Percentiles rank a stretch among this genome's conserved stretches.
Conservation (phyloP, 2,329 filamentous ascomycete species). For the Gnomoniopsis smithogilvyi region DNA sequence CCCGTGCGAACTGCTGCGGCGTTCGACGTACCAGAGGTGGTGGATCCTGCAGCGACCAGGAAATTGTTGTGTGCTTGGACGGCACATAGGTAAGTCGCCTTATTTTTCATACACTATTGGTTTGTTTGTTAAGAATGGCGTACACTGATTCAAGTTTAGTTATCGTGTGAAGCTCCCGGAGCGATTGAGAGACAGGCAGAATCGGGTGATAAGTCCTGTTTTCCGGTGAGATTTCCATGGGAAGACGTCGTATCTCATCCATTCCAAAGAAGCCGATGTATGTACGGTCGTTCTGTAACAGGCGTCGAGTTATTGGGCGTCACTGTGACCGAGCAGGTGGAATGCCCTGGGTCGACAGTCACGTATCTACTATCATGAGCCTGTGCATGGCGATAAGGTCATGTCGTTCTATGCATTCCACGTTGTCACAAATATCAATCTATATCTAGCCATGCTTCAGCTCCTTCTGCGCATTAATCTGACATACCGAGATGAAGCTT, state of each 20-base stretch:
- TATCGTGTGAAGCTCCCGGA: constrained; percentile 11
- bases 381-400: too few species aligned
- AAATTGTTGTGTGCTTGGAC: constrained; percentile 53
- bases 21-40: constrained; percentile 63
- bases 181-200: constrained; percentile 6
- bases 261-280: neutral
- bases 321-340: too few species aligned
- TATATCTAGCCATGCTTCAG: too few species aligned
- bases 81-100: constrained; percentile 40
- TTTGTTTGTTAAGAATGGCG: too few species aligned
- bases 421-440: too few species aligned
- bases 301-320: neutral
- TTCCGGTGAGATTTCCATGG: neutral
- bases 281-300: neutral
- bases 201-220: neutral
- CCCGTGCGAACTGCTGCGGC: constrained; percentile 61
- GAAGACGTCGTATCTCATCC: too few species aligned
- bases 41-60: constrained; percentile 59
- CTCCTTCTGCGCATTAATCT: too few species aligned
- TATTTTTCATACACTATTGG: too few species aligned
- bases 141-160: neutral
- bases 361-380: too few species aligned
- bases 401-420: too few species aligned
- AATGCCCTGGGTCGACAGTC: neutral
- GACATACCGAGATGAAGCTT: too few species aligned